Evolutionary conservation across 2,329 filamentous ascomycete species (phyloP), one percentile per base, ranked within the genome.

Genomic region (Colletotrichum tabaci): DNA sequence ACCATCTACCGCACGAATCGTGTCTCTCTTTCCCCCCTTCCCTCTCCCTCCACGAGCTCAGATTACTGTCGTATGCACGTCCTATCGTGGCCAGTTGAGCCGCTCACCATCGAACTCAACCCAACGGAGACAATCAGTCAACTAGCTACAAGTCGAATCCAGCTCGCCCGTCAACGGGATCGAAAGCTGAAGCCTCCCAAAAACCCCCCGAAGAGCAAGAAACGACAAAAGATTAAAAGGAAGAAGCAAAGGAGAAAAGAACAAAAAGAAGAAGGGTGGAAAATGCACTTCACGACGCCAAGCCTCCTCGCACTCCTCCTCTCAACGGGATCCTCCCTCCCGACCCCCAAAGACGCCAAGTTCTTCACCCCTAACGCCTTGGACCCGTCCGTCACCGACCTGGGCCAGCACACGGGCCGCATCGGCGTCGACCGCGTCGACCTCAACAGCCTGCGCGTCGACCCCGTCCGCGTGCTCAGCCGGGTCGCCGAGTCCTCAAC

Each of bases 341-440:
- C 68, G 1, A n/a, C 42, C 8, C n/a, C 69, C 2, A 72, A 72
- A 49, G 69, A 64, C 58, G 44, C n/a, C 26, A 67, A 61, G 40
- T 16, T 60, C 40, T 42, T 52, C 52, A 3, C 42, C 9, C 58
- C 46, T 2, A n/a, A 16, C 38, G 23, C 38, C 23, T 21, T 2
- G 6, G 49, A 52, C 15, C 13, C 40, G 16, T 2, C n/a, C 26
- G 61, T 52, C 10, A n/a, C 18, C 1, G 61, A 68, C 52, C 58
- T 68, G 1, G 53, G 53, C 46, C 2, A 9, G 13, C 10, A 60
- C 9, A 71, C 57, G 50, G 68, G 68, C 46, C 53, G 16, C 12
- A 72, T 72, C 53, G 58, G 69, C 46, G 66, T 72, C n/a, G 69
- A 72, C 47, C 58, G 38, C 4, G 68, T 71, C 23, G 68, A 71